These are phyloP conservation scores for Ophiobolus disseminans DNA, from an alignment of 2,329 filamentous ascomycete genomes.

Conservation along the genomic window DNA sequence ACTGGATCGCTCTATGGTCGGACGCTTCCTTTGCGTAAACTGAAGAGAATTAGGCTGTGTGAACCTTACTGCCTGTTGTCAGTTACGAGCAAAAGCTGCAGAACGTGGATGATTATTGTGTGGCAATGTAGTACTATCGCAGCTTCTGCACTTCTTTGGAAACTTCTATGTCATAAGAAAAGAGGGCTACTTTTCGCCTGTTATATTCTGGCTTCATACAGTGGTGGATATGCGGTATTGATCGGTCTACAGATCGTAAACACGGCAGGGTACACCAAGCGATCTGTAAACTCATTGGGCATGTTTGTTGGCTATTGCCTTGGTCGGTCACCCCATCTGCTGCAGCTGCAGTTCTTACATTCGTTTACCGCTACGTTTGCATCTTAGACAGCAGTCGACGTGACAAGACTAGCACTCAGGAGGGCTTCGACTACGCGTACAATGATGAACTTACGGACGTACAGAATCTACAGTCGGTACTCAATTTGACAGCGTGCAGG, in stretches of 20 bases:
- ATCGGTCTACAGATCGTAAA: conserved; percentile 61
- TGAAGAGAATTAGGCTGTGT: too few relatives aligned
- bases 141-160: conserved; percentile 54
- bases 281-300: conserved; percentile 57
- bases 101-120: conserved; percentile 41
- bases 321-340: conserved; percentile 46
- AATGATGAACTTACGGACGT: conserved; percentile 60
- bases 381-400: conserved; percentile 54
- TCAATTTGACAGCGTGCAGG: too few relatives aligned
- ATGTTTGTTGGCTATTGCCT: conserved; percentile 62
- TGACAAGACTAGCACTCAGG: conserved; percentile 53
- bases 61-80: conserved; percentile 26
- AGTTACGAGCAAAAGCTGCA: conserved; percentile 30
- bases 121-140: conserved; percentile 50
- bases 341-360: conserved; percentile 44
- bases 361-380: conserved; percentile 56
- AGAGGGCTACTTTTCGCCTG: conserved; percentile 58
- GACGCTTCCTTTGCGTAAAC: too few relatives aligned
- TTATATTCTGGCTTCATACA: conserved; percentile 57
- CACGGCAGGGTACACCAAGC: conserved; percentile 61
- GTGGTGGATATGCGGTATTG: conserved; percentile 58
- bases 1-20: too few relatives aligned
- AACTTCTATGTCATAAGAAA: conserved; percentile 50
- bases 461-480: conserved; percentile 31
- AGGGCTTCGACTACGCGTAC: conserved; percentile 61